Base-by-base conservation (phyloP, 108 stramenopile species). In the Nitzschia sp. region DNA sequence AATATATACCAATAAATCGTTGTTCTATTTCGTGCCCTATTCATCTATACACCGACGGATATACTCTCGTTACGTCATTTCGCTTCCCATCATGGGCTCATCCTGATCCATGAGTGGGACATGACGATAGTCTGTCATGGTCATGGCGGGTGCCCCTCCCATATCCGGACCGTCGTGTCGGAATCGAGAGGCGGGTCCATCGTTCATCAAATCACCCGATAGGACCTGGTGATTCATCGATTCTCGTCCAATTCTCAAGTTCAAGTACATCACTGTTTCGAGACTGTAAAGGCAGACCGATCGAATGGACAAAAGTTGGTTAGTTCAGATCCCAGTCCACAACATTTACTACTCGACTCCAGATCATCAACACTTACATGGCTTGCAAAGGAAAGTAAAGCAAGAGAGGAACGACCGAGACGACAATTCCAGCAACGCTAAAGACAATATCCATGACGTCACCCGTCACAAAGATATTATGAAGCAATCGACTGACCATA, bases 281-380 rank as follows among this genome's bases (percentile, higher is more conserved):
- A 70, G 18, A 19, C 69, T 70, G 55, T 27, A 18, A 34, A n/a
- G 9, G 38, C n/a, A n/a, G n/a, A n/a, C n/a, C n/a, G n/a, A n/a
- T n/a, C n/a, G n/a, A n/a, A n/a, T n/a, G n/a, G 17, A 9, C 23
- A 24, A 55, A 24, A 19, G 15, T n/a, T n/a, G n/a, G 23, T 24
- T 55, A 24, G 19, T 21, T 55, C 17, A 11, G 21, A 55, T 19
- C 54, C 15, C 11, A 23, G 11, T 56, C 21, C 15, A 24, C 15
- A 15, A 25, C 18, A 23, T 56, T 25, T 18, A 23, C 15, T 21
- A n/a, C n/a, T n/a, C n/a, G n/a, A n/a, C n/a, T n/a, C n/a, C n/a
- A n/a, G n/a, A n/a, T n/a, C n/a, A n/a, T n/a, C n/a, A n/a, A 29
- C n/a, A 70, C 69, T 59, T 70, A 70, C 63, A 72, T 72, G 72